A percentile compares a stretch with the other conserved stretches of the same genome.
These are phyloP conservation scores for Abelmoschus esculentus DNA, from an alignment of 345 rosid species.

Conservation along the genomic window DNA sequence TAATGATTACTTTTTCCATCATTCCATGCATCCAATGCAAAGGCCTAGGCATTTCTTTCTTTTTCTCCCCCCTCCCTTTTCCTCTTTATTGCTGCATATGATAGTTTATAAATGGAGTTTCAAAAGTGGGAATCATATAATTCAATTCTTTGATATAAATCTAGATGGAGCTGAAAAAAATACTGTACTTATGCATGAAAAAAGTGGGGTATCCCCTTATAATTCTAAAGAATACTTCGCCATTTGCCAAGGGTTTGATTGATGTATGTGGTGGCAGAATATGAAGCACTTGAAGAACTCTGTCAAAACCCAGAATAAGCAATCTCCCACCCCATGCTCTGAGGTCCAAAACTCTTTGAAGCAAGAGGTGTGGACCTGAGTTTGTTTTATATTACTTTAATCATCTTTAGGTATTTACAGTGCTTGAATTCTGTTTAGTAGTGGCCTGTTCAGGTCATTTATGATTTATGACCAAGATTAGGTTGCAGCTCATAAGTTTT, in stretches of 20 bases:
- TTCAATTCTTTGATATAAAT: conserved; percentile 10
- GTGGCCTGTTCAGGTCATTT: neutral
- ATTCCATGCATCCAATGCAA: conserved; percentile 17
- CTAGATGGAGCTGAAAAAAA: conserved; percentile 11
- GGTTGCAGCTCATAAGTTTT: neutral
- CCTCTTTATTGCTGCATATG: neutral
- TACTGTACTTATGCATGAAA: neutral
- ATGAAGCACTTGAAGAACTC: conserved; percentile 39
- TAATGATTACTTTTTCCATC: conserved; percentile 20
- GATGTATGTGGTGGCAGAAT: conserved; percentile 41
- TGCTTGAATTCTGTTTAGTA: neutral
- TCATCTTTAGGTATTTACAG: neutral
- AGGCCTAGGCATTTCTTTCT: neutral
- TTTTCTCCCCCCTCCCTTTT: neutral
- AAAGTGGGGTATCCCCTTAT: too few species aligned
- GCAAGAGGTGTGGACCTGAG: conserved; percentile 61
- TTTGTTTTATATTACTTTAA: too few species aligned
- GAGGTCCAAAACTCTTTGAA: conserved; percentile 55
- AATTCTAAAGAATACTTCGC: neutral
- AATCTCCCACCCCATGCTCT: conserved; percentile 24
- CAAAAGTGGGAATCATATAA: neutral
- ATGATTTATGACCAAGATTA: neutral
- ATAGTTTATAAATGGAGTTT: conserved; percentile 1
- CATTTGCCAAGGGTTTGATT: conserved; percentile 5
- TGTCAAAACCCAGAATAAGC: conserved; percentile 31